Evolutionary conservation across 345 rosid genomes (phyloP), one percentile per base, ranked within the genome.

Genomic region (Populus tremula): DNA sequence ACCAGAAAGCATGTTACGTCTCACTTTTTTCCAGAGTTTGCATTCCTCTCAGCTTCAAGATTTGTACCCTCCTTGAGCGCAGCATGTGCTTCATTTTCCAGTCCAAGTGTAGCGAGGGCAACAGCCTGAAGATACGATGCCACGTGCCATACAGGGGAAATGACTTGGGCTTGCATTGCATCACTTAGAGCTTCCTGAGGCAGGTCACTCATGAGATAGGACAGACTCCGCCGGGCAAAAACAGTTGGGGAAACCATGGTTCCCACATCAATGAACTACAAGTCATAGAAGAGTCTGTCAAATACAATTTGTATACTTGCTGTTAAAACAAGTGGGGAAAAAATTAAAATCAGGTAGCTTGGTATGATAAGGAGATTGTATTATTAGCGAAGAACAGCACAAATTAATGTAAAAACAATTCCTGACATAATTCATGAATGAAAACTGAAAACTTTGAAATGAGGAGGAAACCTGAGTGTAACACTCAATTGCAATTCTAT

Each of bases 201-300:
- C 97, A 86, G 88, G 70, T 93, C 94, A 59, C 61, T 88, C 91
- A 92, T 91, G 61, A 95, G 93, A 83, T 85, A 84, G 66, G 87
- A 91, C 82, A 95, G 83, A 77, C 97, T 93, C 66, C 98, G 91
- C 35, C 98, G 89, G 54, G 94, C 97, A 61, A 76, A 88, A 47
- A 93, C 87, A 0, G 99, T 93, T 3, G 99, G 99, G 14, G 99
- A 95, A 79, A 87, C 80, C 97, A 90, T 91, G 70, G 94, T 93
- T 78, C 98, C 96, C 0, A 82, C 95, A 20, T 91, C 95, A 20
- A 93, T 86, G 75, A 94, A 94, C 99, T 94, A 89, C 85, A 84
- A 47, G 45, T 36, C 59, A 43, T 61, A 72, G 38, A 67, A 21
- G 27, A 21, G 16, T 29, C 14, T 17, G 31, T 61, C 36, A 56